Evolutionary conservation across 352 stramenopile species (phyloP), one percentile per base, ranked within the genome.

Genomic region (Labyrinthula sp.): DNA sequence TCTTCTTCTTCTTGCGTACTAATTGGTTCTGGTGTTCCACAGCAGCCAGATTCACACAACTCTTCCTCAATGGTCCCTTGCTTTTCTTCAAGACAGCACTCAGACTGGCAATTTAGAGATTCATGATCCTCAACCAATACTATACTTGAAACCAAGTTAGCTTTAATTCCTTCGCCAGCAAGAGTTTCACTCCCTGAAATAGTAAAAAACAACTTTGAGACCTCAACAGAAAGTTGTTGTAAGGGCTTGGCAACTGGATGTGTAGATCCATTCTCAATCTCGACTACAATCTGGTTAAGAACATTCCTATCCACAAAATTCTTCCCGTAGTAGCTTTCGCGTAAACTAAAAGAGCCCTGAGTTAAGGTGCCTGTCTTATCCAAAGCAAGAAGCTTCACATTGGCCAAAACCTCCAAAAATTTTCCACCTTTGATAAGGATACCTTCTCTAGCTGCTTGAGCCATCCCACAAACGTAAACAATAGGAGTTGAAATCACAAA

Each of bases 291-390:
- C 10, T 20, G n/a, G n/a, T n/a, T 23, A 7, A 57, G 21, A 37
- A 69, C 45, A 41, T 72, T 48, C 37, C 52, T 22, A 6, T 25
- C 23, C 38, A 5, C 15, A 29, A 33, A 25, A 15, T 5, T n/a
- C 37, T 3, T 38, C 40, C 10, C 56, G 37, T 33, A 43, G 38
- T 30, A 71, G 41, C 21, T 56, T 40, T 8, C 73, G 41, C 30
- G 40, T 27, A 56, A 75, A 71, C 31, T 62, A 8, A 52, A 57
- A 5, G 27, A 23, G 9, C 69, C 69, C 30, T 64, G 54, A 2
- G 80, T 94, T 38, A 94, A 71, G 14, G 82, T 94, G 9, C 82
- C 82, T 1, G 81, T 93, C 65, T 93, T 94, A 64, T 94, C 82
- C 39, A 72, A 65, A 1, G 64, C 47, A 18, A 76, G 48, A 20